Evolutionary conservation across 176 grass and related monocot species (phyloP).

Genomic region (Lolium perenne): DNA sequence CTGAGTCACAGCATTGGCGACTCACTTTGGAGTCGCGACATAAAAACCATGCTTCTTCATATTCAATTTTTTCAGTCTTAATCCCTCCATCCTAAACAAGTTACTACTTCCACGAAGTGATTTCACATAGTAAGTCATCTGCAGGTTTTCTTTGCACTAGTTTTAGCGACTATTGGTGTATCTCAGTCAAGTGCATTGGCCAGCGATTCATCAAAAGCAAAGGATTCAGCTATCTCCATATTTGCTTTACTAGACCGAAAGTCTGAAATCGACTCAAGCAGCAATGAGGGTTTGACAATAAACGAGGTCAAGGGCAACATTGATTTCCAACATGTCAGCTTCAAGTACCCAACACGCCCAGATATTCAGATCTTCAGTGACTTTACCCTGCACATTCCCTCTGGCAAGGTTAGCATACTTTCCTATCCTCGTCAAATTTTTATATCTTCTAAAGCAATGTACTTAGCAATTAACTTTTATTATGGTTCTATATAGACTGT

Average conservation of each 20-base stretch:
- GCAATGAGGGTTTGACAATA: slow-evolving; percentile 51
- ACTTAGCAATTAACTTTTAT: background rate
- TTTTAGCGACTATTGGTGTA: slow-evolving; percentile 57
- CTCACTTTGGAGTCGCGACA: no score
- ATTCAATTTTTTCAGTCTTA: background rate
- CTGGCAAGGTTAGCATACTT: slow-evolving; percentile 58
- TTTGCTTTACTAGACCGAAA: slow-evolving; percentile 67
- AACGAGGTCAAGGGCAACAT: slow-evolving; percentile 65
- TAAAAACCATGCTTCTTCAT: background rate
- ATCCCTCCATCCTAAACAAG: background rate
- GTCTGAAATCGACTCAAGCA: slow-evolving; percentile 63
- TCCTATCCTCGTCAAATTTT: background rate
- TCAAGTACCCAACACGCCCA: slow-evolving; percentile 67
- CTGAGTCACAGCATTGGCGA: no score
- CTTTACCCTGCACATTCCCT: slow-evolving; percentile 56
- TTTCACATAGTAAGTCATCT: slow-evolving; percentile 10
- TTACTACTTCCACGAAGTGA: background rate
- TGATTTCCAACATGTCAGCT: slow-evolving; percentile 60
- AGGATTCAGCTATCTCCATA: slow-evolving; percentile 61
- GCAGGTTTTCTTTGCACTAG: slow-evolving; percentile 70
- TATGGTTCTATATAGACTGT: slow-evolving; percentile 44
- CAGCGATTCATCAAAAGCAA: slow-evolving; percentile 67
- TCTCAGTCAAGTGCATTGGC: slow-evolving; percentile 74
- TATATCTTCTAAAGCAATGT: background rate
- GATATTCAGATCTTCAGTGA: slow-evolving; percentile 63